Conservation (phyloP, 768 basidiomycete species). For the Amanita muscaria region DNA sequence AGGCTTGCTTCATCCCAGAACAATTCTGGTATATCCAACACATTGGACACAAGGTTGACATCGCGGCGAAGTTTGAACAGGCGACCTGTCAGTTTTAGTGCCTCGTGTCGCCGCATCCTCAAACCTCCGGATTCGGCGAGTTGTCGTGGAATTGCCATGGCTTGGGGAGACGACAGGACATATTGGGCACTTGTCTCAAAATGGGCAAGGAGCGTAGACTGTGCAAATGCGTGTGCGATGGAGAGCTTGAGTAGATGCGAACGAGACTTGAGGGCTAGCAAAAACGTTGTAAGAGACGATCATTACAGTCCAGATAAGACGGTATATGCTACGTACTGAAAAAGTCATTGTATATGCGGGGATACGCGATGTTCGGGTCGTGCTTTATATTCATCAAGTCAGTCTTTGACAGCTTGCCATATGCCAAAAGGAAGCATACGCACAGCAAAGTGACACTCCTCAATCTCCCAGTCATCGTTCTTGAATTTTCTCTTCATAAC, state of each 20-base stretch:
- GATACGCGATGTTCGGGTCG: conserved; percentile 75
- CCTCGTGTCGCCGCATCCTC: conserved; percentile 68
- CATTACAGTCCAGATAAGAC: no score
- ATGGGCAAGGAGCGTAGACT: conserved; percentile 84
- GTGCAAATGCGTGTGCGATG: conserved; percentile 90
- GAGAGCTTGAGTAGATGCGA: conserved; percentile 88
- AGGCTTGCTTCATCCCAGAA: conserved; percentile 94
- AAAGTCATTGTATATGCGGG: conserved; percentile 93
- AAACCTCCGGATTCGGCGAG: conserved; percentile 73
- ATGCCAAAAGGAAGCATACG: conserved; percentile 17
- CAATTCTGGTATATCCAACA: conserved; percentile 86
- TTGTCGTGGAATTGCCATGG: conserved; percentile 76
- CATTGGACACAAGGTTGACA: conserved; percentile 86
- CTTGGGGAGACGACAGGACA: conserved; percentile 69
- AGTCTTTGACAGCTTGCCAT: background rate
- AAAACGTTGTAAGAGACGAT: no score
- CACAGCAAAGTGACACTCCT: conserved; percentile 86
- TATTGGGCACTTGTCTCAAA: conserved; percentile 75
- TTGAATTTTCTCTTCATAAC: conserved; percentile 51
- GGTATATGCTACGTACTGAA: conserved; percentile 63
- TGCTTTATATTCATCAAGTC: conserved; percentile 37
- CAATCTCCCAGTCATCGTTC: conserved; percentile 82
- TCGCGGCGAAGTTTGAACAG: conserved; percentile 85
- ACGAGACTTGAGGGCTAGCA: conserved; percentile 83
- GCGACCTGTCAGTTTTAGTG: conserved; percentile 77